These are phyloP conservation scores for Suaeda aralocaspica DNA, from an alignment of 148 eudicot species.

Conservation along the genomic window DNA sequence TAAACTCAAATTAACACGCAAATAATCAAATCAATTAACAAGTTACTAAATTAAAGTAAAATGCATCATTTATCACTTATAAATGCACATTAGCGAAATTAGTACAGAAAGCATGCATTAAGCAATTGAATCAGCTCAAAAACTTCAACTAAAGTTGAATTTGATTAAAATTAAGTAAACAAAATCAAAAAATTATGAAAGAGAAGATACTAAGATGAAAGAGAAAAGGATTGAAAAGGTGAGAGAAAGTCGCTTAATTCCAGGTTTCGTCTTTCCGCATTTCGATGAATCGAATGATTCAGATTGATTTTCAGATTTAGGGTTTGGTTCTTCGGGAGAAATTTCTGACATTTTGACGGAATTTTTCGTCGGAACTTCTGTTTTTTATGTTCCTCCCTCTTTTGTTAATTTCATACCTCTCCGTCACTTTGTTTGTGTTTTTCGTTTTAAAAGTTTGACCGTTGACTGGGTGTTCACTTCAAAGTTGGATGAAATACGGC, in stretches of 20 bases:
- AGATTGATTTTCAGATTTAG: background rate
- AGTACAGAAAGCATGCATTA: background rate
- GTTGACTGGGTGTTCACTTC: no score
- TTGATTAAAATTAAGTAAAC: background rate
- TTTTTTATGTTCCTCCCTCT: constrained; percentile 13
- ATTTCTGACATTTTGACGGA: constrained; percentile 2
- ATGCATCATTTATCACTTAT: no score
- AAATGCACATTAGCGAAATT: background rate
- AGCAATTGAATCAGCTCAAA: background rate
- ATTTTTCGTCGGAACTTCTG: constrained; percentile 13
- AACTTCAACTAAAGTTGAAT: background rate
- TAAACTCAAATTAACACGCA: background rate
- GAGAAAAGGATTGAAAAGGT: constrained; percentile 65
- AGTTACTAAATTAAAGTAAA: background rate
- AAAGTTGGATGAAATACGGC: no score
- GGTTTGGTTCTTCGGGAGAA: constrained; percentile 6
- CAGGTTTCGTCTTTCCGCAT: constrained; percentile 76
- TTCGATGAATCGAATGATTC: constrained; percentile 38
- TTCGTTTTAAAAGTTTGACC: no score
- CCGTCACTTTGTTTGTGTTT: no score
- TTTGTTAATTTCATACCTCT: no score
- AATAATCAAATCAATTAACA: background rate
- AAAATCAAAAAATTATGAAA: constrained; percentile 3
- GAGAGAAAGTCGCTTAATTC: constrained; percentile 64
- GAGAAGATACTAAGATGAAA: constrained; percentile 47